These are phyloP conservation scores for Debaryomyces nepalensis DNA, from an alignment of 1,139 yeast genomes.

Conservation along the genomic window DNA sequence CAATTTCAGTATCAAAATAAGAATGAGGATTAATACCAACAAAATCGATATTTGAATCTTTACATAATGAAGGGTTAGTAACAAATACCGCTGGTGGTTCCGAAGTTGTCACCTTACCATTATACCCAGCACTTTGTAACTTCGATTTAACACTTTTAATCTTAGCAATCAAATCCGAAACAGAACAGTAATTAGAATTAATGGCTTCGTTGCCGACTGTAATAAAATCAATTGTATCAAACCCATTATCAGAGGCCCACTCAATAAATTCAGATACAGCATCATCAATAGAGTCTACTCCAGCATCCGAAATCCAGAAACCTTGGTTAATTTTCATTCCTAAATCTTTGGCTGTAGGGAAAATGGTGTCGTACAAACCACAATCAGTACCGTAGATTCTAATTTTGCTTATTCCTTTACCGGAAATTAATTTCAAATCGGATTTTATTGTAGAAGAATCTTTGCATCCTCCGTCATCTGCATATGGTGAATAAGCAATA, in stretches of 20 bases:
- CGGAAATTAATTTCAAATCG: conserved; percentile 62
- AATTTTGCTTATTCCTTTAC: conserved; percentile 65
- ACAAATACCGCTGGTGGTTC: conserved; percentile 85
- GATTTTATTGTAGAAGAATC: conserved; percentile 50
- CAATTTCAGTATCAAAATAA: conserved; percentile 67
- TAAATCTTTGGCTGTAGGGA: conserved; percentile 60
- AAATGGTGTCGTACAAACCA: conserved; percentile 64
- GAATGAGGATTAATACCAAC: conserved; percentile 89
- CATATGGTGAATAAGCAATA: conserved; percentile 82
- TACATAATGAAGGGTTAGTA: conserved; percentile 68
- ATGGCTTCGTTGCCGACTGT: conserved; percentile 91
- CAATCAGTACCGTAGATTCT: conserved; percentile 91
- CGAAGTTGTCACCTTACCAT: conserved; percentile 78
- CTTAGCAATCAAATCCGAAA: conserved; percentile 61
- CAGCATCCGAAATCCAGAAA: conserved; percentile 70
- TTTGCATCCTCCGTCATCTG: conserved; percentile 70
- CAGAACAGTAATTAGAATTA: conserved; percentile 61
- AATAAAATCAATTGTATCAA: conserved; percentile 73
- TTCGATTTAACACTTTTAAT: conserved; percentile 63
- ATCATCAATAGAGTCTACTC: conserved; percentile 69
- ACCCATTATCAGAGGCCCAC: conserved; percentile 55
- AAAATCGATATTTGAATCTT: conserved; percentile 67
- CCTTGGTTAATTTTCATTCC: conserved; percentile 86
- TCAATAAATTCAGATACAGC: conserved; percentile 59
- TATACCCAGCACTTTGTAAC: conserved; percentile 70